Percentiles rank a stretch among this genome's conserved stretches.
Evolutionary conservation across 495 filamentous ascomycete genomes (phyloP).

Genomic region (Tricharina praecox): DNA sequence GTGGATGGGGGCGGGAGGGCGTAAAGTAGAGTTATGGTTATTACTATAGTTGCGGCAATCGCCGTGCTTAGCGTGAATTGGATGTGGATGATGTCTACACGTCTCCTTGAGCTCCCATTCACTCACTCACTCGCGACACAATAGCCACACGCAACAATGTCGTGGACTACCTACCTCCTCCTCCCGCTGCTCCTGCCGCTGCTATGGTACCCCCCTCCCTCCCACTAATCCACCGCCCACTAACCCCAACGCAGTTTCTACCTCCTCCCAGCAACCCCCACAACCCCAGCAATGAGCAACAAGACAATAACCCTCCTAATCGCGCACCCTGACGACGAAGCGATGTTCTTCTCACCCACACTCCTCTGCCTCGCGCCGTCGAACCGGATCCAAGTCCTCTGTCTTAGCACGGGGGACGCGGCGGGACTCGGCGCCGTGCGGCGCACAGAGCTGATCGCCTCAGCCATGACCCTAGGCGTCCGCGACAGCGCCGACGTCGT

Average conservation of each 20-base stretch:
- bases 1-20: too few species aligned
- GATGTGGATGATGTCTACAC: too few species aligned
- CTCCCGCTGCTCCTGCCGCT: neutral
- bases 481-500: slow-evolving; percentile 54
- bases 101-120: too few species aligned
- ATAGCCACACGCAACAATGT: too few species aligned
- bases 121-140: too few species aligned
- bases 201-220: neutral
- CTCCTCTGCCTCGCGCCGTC: slow-evolving; percentile 56
- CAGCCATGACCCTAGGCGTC: slow-evolving; percentile 57
- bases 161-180: neutral
- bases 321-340: slow-evolving; percentile 95
- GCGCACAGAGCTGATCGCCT: slow-evolving; percentile 66
- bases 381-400: slow-evolving; percentile 86
- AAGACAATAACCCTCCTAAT: slow-evolving; percentile 64
- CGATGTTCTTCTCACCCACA: slow-evolving; percentile 95
- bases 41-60: too few species aligned
- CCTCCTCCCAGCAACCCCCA: slow-evolving; percentile 27
- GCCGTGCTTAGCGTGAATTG: too few species aligned
- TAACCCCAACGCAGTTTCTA: neutral
- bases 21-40: too few species aligned
- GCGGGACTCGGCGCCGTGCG: slow-evolving; percentile 70
- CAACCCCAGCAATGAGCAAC: slow-evolving; percentile 41
- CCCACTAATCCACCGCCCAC: neutral
- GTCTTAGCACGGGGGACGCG: slow-evolving; percentile 58